These are phyloP conservation scores for Saccharomycopsis babjevae DNA, from an alignment of 805 yeast genomes.

Conservation along the genomic window DNA sequence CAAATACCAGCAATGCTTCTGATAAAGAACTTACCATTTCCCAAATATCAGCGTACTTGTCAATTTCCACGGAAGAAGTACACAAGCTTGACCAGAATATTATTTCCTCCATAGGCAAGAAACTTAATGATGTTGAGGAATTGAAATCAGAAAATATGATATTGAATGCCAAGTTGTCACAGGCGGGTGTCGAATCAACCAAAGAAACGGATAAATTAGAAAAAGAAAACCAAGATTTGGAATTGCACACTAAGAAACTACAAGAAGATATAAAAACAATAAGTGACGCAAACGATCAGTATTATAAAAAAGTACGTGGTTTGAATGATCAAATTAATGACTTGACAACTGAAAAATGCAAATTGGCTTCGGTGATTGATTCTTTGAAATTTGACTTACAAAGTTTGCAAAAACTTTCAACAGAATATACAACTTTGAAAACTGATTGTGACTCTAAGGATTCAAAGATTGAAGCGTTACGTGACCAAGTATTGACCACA, in stretches of 20 bases:
- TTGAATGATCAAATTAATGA: conserved; percentile 29
- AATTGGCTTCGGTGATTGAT: conserved; percentile 24
- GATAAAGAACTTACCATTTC: background rate
- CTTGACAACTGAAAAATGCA: conserved; percentile 22
- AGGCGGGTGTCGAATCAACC: conserved; percentile 22
- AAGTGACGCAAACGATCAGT: conserved; percentile 26
- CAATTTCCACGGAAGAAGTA: conserved; percentile 1
- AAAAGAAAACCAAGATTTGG: conserved; percentile 18
- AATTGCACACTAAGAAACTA: conserved; percentile 22
- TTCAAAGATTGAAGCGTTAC: conserved; percentile 5
- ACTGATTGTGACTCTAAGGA: conserved; percentile 26
- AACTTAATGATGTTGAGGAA: conserved; percentile 24
- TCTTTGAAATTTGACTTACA: conserved; percentile 31
- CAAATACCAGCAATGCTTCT: background rate
- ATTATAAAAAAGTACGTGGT: conserved; percentile 33
- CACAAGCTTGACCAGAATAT: background rate
- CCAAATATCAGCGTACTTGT: conserved; percentile 4
- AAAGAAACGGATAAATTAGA: conserved; percentile 22
- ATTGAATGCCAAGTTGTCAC: conserved; percentile 25
- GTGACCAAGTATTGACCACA: conserved; percentile 1
- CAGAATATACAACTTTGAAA: conserved; percentile 29
- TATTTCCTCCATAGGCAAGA: conserved; percentile 3
- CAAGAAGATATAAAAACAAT: conserved; percentile 31
- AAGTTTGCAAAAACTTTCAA: conserved; percentile 31
- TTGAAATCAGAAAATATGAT: conserved; percentile 24